Evolutionary conservation across 148 eudicot genomes (phyloP).

Genomic region (Arctostaphylos glauca): DNA sequence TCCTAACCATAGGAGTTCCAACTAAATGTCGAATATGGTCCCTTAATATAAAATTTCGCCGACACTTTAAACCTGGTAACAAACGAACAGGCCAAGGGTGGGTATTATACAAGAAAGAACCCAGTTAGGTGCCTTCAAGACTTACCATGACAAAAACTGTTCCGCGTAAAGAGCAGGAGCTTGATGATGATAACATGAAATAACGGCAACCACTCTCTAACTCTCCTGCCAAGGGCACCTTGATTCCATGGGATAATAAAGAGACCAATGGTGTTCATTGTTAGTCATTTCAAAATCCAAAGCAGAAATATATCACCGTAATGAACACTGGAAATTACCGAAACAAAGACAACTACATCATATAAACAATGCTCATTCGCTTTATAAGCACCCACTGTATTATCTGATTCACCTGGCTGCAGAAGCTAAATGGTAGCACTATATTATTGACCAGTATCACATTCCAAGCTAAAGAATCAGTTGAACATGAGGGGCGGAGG

Average conservation of each 20-base stretch:
- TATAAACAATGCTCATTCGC: background rate
- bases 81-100: too few species aligned
- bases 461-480: slow-evolving; percentile 17
- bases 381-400: slow-evolving; percentile 5
- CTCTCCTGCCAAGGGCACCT: background rate
- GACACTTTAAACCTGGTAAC: too few species aligned
- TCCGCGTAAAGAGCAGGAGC: background rate
- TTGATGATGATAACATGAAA: background rate
- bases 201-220: background rate
- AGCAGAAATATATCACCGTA: background rate
- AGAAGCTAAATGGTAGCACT: slow-evolving; percentile 5
- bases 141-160: background rate
- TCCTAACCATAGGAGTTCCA: too few species aligned
- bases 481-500: background rate
- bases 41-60: too few species aligned
- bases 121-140: too few species aligned
- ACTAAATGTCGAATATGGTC: too few species aligned
- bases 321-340: background rate
- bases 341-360: background rate
- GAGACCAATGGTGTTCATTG: background rate
- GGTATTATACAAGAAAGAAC: too few species aligned
- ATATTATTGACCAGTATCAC: slow-evolving; percentile 3
- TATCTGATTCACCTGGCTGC: slow-evolving; percentile 9
- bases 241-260: background rate
- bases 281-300: background rate